A percentile compares a stretch with the other conserved stretches of the same genome.
phyloP scores from a whole-genome alignment of 768 basidiomycete genomes.

The Sarcodon sp. region DNA sequence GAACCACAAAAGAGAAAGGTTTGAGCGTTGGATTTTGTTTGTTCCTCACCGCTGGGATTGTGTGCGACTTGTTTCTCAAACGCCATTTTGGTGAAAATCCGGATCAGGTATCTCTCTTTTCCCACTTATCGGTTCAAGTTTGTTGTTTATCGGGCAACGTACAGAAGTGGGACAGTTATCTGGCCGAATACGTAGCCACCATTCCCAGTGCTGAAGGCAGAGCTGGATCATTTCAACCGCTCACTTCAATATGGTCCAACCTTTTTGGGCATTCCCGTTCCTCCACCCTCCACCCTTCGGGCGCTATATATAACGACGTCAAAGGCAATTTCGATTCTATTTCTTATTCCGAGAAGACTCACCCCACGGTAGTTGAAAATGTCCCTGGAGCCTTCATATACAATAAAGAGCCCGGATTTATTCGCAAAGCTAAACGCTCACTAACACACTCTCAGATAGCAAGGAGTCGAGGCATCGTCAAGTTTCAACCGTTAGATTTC shows the following conservation, averaged over 20 bases:
- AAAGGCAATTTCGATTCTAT: too few species aligned
- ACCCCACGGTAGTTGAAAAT: too few species aligned
- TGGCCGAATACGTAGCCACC: conserved; percentile 41
- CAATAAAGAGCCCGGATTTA: too few species aligned
- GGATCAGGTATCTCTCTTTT: conserved; percentile 35
- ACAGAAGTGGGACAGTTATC: conserved; percentile 60
- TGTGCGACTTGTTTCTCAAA: conserved; percentile 41
- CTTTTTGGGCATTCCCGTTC: conserved; percentile 7
- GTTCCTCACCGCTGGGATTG: conserved; percentile 32
- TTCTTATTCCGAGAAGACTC: too few species aligned
- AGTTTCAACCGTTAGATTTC: too few species aligned
- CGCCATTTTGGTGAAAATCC: conserved; percentile 52
- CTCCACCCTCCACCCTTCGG: background rate
- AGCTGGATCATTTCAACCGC: conserved; percentile 44
- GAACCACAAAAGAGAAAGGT: conserved; percentile 39
- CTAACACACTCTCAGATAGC: too few species aligned
- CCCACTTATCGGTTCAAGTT: background rate
- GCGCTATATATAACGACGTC: too few species aligned
- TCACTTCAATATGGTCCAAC: conserved; percentile 35
- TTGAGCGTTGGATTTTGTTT: conserved; percentile 45
- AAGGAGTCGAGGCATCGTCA: too few species aligned
- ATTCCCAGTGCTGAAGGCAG: conserved; percentile 33
- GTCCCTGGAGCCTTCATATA: too few species aligned
- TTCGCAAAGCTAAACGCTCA: too few species aligned
- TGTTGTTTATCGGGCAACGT: background rate